A percentile compares a stretch with the other conserved stretches of the same genome.
Conservation (phyloP, 2,329 filamentous ascomycete genomes). For the Xylaria sp. region DNA sequence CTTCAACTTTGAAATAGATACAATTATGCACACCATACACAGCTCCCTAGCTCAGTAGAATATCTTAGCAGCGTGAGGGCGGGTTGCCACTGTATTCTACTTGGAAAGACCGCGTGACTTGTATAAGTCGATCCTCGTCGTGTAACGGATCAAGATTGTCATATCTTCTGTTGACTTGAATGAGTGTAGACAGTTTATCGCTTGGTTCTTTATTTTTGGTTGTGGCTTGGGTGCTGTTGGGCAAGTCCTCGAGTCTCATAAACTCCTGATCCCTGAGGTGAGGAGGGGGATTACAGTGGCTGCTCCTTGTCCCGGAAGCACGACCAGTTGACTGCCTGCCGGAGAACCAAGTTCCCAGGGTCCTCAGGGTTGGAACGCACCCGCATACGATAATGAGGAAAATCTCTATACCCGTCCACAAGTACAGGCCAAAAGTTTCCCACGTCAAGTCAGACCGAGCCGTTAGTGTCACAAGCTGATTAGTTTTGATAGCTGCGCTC, state of each 20-base stretch:
- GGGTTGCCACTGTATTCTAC: background rate
- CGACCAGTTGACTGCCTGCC: background rate
- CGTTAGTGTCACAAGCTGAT: background rate
- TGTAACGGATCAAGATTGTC: background rate
- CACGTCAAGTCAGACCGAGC: background rate
- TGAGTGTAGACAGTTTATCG: no score
- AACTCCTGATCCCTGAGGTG: no score
- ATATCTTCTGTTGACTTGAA: no score
- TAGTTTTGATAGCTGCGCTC: constrained; percentile 6
- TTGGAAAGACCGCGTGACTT: background rate
- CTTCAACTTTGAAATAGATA: no score
- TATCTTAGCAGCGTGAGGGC: background rate
- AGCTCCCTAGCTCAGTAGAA: no score
- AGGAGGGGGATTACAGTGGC: no score
- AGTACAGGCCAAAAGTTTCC: constrained; percentile 1
- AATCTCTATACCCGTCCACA: constrained; percentile 12
- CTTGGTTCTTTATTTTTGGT: background rate
- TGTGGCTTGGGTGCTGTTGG: no score
- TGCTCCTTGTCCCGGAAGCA: background rate
- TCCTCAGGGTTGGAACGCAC: background rate
- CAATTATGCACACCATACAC: no score
- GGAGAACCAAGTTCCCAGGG: background rate
- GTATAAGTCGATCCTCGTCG: background rate
- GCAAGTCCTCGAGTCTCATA: no score
- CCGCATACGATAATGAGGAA: constrained; percentile 11